Evolutionary conservation across 805 yeast genomes (phyloP), one percentile per base, ranked within the genome.

Genomic region (Debaryomyces castellii): DNA sequence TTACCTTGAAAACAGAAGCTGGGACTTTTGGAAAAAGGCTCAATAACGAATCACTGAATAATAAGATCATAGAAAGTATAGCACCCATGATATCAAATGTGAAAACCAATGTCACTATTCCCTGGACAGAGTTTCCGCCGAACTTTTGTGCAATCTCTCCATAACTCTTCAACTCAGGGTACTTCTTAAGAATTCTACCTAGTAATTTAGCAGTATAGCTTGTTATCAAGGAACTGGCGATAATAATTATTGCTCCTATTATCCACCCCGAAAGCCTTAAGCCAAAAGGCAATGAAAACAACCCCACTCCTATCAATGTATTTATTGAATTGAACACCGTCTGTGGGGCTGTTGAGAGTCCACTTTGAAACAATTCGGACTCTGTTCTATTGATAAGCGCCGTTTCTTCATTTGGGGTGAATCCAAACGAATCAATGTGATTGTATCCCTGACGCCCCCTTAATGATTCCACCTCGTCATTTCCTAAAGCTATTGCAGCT

Each of bases 241-340:
- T 39, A 17, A 83, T 54, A 6, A 76, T 53, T 1, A 72, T 18
- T 0, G 73, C 45, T 0, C 88, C 88, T 8, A 67, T 46, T 2
- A 81, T 53, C 85, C 89, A 81, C 3, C 95, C 95, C 1, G 90
- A 74, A 38, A 82, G 73, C 51, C 72, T 76, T 45, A 87, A 64
- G 1, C 87, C 95, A 49, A 82, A 69, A 0, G 95, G 91, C 40
- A 87, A 68, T 0, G 94, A 83, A 37, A 87, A 70, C 41, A 87
- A 71, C 1, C 92, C 94, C 32, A 87, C 78, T 0, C 95, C 95
- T 51, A 87, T 81, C 23, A 87, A 66, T 0, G 86, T 86, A 59
- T 87, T 87, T 40, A 87, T 77, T 11, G 85, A 76, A 58, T 83
- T 83, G 67, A 84, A 81, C 14, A 82, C 67, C 0, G 89, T 83